Conservation (phyloP, 495 filamentous ascomycete species). For the Hypoxylon fuscum region DNA sequence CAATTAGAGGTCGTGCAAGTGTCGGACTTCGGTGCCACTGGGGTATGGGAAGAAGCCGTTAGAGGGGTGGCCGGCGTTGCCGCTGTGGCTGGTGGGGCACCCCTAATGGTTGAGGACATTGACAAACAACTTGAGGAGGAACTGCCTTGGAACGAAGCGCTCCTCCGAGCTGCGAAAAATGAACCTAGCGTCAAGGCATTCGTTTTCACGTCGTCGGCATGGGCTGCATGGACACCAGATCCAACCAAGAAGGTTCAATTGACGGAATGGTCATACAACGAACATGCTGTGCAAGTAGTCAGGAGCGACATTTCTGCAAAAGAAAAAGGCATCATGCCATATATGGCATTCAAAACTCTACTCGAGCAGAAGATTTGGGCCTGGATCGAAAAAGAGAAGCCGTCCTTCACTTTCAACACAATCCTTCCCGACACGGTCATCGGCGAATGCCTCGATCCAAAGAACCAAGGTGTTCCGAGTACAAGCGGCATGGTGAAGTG, state of each 20-base stretch:
- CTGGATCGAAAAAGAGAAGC: conserved; percentile 45
- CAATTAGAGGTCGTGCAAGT: conserved; percentile 39
- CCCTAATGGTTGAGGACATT: conserved; percentile 29
- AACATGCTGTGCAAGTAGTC: conserved; percentile 39
- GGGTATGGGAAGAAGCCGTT: conserved; percentile 34
- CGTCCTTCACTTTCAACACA: conserved; percentile 44
- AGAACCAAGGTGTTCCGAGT: conserved; percentile 33
- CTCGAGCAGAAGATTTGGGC: conserved; percentile 49
- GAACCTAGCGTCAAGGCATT: conserved; percentile 39
- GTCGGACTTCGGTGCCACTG: conserved; percentile 38
- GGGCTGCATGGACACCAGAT: conserved; percentile 47
- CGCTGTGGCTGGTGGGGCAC: conserved; percentile 38
- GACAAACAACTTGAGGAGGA: conserved; percentile 40
- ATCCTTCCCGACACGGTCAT: conserved; percentile 47
- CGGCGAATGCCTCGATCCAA: conserved; percentile 45
- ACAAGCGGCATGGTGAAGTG: conserved; percentile 48
- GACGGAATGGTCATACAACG: conserved; percentile 42
- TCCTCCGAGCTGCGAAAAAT: conserved; percentile 40
- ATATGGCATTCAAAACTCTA: conserved; percentile 50
- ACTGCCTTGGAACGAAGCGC: conserved; percentile 36
- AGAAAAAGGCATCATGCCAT: conserved; percentile 42
- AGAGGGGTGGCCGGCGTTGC: conserved; percentile 41
- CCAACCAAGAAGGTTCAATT: conserved; percentile 30
- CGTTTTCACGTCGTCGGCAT: conserved; percentile 44
- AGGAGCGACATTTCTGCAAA: conserved; percentile 18